A percentile compares a stretch with the other conserved stretches of the same genome.
Evolutionary conservation across 352 stramenopile species (phyloP).

Genomic region (Peronosclerospora sorghi): DNA sequence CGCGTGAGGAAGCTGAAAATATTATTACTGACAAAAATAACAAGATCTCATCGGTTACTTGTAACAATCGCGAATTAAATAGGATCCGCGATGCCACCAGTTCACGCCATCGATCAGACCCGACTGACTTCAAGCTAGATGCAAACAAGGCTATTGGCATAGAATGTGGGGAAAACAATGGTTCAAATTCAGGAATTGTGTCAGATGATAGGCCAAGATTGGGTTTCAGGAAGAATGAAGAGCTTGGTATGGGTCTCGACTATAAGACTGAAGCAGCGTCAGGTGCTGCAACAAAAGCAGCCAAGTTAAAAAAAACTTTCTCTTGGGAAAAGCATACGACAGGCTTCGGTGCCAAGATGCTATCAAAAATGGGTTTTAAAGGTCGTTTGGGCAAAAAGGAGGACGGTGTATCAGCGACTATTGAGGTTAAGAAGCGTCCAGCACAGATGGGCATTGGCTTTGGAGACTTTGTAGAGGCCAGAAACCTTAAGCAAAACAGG

Average conservation of each 20-base stretch:
- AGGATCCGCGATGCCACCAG: constrained; percentile 8
- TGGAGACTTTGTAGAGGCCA: constrained; percentile 89
- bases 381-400: constrained; percentile 89
- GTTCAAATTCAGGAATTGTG: neutral
- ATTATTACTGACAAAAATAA: neutral
- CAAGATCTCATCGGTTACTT: neutral
- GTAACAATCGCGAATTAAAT: constrained; percentile 3
- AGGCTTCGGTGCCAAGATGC: constrained; percentile 91
- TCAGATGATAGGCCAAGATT: neutral
- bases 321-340: constrained; percentile 95
- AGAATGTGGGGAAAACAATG: neutral
- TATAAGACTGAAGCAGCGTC: constrained; percentile 2
- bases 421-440: constrained; percentile 91
- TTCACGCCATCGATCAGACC: constrained; percentile 14
- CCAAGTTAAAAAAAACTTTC: constrained; percentile 29
- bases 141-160: constrained; percentile 2
- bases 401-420: constrained; percentile 85
- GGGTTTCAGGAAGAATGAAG: constrained; percentile 6
- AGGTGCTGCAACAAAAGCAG: neutral
- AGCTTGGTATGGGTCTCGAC: constrained; percentile 10
- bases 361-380: constrained; percentile 94
- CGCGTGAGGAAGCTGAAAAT: constrained; percentile 6
- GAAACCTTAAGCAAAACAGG: constrained; percentile 86
- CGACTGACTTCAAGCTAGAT: neutral
- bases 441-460: constrained; percentile 89